A percentile compares a stretch with the other conserved stretches of the same genome.
Conservation (phyloP, 108 stramenopile genomes). For the Cyclotella cryptica region DNA sequence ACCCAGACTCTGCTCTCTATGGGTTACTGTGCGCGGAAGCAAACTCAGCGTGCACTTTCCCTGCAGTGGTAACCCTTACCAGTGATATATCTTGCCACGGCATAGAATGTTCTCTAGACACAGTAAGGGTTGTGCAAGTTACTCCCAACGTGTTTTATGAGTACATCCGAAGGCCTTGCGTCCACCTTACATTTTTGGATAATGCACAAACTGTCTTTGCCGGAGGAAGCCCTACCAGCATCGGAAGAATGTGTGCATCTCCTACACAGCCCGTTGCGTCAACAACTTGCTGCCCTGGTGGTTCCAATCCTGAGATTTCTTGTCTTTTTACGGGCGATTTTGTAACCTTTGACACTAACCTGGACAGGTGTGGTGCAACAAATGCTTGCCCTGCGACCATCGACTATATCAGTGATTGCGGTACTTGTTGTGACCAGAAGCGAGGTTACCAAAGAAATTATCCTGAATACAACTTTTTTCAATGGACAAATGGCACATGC, state of each 20-base stretch:
- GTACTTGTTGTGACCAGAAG: slow-evolving; percentile 1
- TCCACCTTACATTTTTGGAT: slow-evolving; percentile 40
- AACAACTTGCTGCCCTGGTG: slow-evolving; percentile 5
- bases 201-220: slow-evolving; percentile 24
- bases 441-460: background rate
- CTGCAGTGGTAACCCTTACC: slow-evolving; percentile 21
- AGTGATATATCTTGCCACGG: slow-evolving; percentile 35
- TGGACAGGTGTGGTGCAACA: background rate
- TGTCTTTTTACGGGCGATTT: slow-evolving; percentile 13
- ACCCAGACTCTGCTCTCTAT: slow-evolving; percentile 20
- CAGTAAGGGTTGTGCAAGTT: slow-evolving; percentile 30
- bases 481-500: background rate
- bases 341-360: slow-evolving; percentile 4
- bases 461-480: slow-evolving; percentile 6
- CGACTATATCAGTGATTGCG: background rate
- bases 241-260: slow-evolving; percentile 12
- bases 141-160: slow-evolving; percentile 49
- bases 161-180: slow-evolving; percentile 42
- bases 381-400: background rate
- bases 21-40: slow-evolving; percentile 16
- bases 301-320: slow-evolving; percentile 1
- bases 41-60: slow-evolving; percentile 29
- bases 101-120: slow-evolving; percentile 46
- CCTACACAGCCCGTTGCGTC: slow-evolving; percentile 10
- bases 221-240: slow-evolving; percentile 1